These are phyloP conservation scores for Firmiana major DNA, from an alignment of 345 rosid species.

Conservation along the genomic window DNA sequence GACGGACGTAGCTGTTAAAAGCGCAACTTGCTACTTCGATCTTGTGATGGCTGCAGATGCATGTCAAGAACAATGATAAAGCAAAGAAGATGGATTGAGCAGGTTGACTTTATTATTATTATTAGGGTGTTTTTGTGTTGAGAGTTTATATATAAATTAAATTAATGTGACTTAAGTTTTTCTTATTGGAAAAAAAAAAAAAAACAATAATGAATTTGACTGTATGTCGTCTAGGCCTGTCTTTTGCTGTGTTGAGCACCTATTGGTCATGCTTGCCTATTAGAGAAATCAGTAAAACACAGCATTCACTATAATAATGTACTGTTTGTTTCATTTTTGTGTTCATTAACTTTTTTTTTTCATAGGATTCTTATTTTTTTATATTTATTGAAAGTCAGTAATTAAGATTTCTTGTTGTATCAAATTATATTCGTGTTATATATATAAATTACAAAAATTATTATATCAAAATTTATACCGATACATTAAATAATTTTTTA, in stretches of 20 bases:
- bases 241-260: background rate
- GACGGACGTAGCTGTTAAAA: slow-evolving; percentile 11
- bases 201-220: background rate
- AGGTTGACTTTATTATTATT: slow-evolving; percentile 19
- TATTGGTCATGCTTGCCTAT: background rate
- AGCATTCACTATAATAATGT: background rate
- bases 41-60: slow-evolving; percentile 13
- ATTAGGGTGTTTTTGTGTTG: background rate
- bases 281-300: background rate
- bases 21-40: slow-evolving; percentile 35
- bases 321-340: background rate
- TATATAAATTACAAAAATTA: no score
- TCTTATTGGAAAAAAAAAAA: background rate
- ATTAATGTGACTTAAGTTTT: background rate
- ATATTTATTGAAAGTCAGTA: background rate
- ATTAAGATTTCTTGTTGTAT: no score
- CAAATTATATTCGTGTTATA: no score
- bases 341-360: background rate
- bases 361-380: background rate
- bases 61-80: background rate
- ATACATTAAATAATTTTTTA: no score
- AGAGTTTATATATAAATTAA: background rate
- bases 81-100: slow-evolving; percentile 34
- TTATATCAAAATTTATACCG: no score
- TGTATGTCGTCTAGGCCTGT: background rate